Percentiles rank a stretch among this genome's conserved stretches.
phyloP scores from a whole-genome alignment of 2,329 filamentous ascomycete genomes.

The Monosporascus sp. region DNA sequence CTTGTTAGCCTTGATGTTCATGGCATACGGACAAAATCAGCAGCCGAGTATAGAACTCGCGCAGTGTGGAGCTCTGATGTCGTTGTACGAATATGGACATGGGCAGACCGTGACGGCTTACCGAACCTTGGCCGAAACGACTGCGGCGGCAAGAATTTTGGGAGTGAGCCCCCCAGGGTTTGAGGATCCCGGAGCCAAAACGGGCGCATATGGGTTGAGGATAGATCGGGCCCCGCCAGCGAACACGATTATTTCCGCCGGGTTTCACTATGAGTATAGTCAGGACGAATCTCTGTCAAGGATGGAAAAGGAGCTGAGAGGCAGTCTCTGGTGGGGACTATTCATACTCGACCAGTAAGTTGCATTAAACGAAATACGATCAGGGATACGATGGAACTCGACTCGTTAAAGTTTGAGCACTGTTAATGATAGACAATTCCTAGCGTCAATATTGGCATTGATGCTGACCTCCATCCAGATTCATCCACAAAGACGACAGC shows the following conservation, averaged over 20 bases:
- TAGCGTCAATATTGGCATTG: not conserved
- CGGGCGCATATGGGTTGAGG: no score
- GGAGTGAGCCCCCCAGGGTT: slow-evolving; percentile 30
- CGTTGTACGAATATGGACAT: slow-evolving; percentile 40
- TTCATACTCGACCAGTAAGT: slow-evolving; percentile 39
- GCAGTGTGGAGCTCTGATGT: slow-evolving; percentile 35
- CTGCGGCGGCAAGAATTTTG: slow-evolving; percentile 30
- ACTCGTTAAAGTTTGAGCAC: no score
- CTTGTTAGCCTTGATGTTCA: slow-evolving; percentile 28
- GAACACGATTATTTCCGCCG: no score
- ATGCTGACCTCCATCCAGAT: slow-evolving; percentile 16
- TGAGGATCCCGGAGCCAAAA: slow-evolving; percentile 24
- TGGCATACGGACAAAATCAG: slow-evolving; percentile 26
- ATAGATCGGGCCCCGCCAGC: no score
- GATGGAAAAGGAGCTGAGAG: slow-evolving; percentile 31
- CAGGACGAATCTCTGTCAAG: slow-evolving; percentile 6
- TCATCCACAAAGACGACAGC: slow-evolving; percentile 25
- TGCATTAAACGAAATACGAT: not conserved
- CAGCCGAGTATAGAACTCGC: slow-evolving; percentile 32
- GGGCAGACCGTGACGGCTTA: slow-evolving; percentile 36
- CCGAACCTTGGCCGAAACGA: slow-evolving; percentile 35
- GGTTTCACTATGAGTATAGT: no score
- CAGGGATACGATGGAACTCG: no score
- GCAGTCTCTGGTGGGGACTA: slow-evolving; percentile 38
- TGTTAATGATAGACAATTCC: no score